These are phyloP conservation scores for Wickerhamomyces alni DNA, from an alignment of 805 yeast genomes.

Conservation along the genomic window DNA sequence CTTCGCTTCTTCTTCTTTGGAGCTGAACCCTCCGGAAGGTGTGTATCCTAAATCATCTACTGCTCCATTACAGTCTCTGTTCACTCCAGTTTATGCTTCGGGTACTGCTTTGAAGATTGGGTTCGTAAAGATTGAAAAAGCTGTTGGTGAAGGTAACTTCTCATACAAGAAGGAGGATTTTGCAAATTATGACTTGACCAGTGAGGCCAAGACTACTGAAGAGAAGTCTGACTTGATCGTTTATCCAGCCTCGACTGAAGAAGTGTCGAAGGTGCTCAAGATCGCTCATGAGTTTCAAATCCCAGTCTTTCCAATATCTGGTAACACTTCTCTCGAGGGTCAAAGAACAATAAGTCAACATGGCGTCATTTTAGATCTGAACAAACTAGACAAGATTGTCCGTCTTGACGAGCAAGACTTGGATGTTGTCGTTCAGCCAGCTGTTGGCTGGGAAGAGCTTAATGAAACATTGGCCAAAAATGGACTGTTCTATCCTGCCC, in stretches of 20 bases:
- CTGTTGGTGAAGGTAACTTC: slow-evolving; percentile 6
- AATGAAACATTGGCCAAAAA: slow-evolving; percentile 39
- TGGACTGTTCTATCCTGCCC: slow-evolving; percentile 72
- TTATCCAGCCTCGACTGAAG: slow-evolving; percentile 54
- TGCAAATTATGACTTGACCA: slow-evolving; percentile 6
- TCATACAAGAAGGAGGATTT: slow-evolving; percentile 9
- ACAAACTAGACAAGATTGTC: slow-evolving; percentile 49
- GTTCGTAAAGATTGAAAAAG: slow-evolving; percentile 6
- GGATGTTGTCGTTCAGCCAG: slow-evolving; percentile 69
- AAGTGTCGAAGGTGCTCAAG: slow-evolving; percentile 54
- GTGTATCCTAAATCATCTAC: slow-evolving; percentile 4
- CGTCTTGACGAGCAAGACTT: slow-evolving; percentile 52
- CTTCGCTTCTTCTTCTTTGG: neutral
- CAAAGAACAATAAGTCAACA: slow-evolving; percentile 43
- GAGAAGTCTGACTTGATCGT: slow-evolving; percentile 51
- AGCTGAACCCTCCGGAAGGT: slow-evolving; percentile 3
- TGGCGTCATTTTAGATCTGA: slow-evolving; percentile 39
- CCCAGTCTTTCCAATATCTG: slow-evolving; percentile 67
- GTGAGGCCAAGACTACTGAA: slow-evolving; percentile 19
- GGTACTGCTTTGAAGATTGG: slow-evolving; percentile 9
- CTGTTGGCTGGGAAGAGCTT: slow-evolving; percentile 67
- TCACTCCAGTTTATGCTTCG: slow-evolving; percentile 8
- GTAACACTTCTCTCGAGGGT: slow-evolving; percentile 75
- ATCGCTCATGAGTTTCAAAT: slow-evolving; percentile 48
- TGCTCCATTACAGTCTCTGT: neutral